Evolutionary conservation across 768 basidiomycete species (phyloP).

Genomic region (Gloeostereum incarnatum): DNA sequence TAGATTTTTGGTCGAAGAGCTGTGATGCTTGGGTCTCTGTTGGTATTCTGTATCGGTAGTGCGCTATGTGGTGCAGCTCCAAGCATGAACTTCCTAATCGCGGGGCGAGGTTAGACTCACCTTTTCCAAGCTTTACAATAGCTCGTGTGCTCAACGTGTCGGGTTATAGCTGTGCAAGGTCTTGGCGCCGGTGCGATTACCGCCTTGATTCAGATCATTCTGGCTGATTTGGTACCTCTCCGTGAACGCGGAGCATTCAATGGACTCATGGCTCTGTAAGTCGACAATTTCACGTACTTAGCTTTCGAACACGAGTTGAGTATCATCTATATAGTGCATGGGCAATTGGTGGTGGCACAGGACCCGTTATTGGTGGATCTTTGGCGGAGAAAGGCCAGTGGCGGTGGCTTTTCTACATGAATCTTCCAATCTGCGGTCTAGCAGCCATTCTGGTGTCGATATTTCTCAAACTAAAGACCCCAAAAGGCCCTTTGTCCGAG

Average conservation of each 20-base stretch:
- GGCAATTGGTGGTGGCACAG: slow-evolving; percentile 1
- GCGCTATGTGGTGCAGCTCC: slow-evolving; percentile 22
- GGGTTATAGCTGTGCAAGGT: slow-evolving; percentile 1
- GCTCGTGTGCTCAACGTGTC: background rate
- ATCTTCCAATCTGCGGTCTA: slow-evolving; percentile 3
- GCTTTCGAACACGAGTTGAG: no score
- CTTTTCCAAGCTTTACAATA: no score
- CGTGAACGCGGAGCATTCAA: slow-evolving; percentile 22
- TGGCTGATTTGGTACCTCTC: slow-evolving; percentile 27
- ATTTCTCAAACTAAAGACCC: slow-evolving; percentile 8
- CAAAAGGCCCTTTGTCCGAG: slow-evolving; percentile 12
- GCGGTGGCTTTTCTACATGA: slow-evolving; percentile 5
- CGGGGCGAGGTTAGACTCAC: no score
- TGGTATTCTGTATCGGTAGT: slow-evolving; percentile 19
- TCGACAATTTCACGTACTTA: no score
- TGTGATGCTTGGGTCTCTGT: slow-evolving; percentile 13
- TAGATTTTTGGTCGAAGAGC: slow-evolving; percentile 20
- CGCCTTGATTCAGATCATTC: no score
- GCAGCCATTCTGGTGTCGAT: background rate
- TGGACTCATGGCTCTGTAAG: slow-evolving; percentile 11
- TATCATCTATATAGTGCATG: background rate
- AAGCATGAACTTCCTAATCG: slow-evolving; percentile 20
- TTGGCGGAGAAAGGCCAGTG: slow-evolving; percentile 2
- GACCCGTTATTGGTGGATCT: slow-evolving; percentile 2
- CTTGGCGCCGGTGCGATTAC: no score